Evolutionary conservation across 257 asterid species (phyloP), one percentile per base, ranked within the genome.

Genomic region (Solanum medicagineum): DNA sequence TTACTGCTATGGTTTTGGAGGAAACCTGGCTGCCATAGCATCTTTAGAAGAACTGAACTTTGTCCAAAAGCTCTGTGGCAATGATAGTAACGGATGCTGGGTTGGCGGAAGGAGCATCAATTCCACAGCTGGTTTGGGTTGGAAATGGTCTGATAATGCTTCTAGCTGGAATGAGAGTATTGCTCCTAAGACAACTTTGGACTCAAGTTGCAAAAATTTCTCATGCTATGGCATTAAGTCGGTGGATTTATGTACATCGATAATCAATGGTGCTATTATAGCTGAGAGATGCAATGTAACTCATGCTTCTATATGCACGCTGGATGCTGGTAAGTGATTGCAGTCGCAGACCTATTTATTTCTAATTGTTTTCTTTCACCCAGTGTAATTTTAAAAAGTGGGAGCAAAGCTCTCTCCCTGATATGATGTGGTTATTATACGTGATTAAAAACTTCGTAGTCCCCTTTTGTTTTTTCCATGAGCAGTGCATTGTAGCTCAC

Each of bases 141-240:
- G 98, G 97, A 90, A 85, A 87, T 94, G 99, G 99, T 93, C 98
- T 51, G 98, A 91, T 62, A 89, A 90, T 88, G 83, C 93, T 66
- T 89, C 94, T 77, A 68, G 73, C 84, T 93, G 92, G 95, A 91
- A 94, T 86, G 63, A 85, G 69, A 91, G 94, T 60, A 71, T 87
- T 68, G 45, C 26, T 57, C 87, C 92, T 62, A 85, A 81, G 51
- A 36, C 83, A 75, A 81, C 87, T 63, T 13, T 65, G 83, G 89
- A 70, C 65, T 84, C 89, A 42, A 92, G 87, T 81, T 93, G 97
- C 89, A 87, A 86, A 84, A 91, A 89, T 84, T 75, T 54, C 71
- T 87, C 97, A 63, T 91, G 97, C 90, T 32, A 49, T 53, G 87
- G 70, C 85, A 60, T 84, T 81, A 89, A 89, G 81, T 54, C 81